These are phyloP conservation scores for Vigna nakashimae DNA, from an alignment of 306 rosid species.

Conservation along the genomic window DNA sequence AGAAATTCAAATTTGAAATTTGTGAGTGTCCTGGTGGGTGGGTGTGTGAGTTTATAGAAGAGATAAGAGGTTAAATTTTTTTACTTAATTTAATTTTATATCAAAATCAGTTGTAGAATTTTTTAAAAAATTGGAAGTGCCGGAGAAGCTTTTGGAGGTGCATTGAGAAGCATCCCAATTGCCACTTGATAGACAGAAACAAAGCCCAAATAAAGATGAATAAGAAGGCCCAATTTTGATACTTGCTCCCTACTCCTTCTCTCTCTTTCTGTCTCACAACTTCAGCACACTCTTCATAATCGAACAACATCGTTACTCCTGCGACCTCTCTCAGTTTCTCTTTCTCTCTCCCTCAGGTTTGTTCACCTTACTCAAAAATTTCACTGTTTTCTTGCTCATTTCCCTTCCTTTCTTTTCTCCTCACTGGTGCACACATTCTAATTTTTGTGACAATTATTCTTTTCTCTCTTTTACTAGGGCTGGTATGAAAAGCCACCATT, in stretches of 20 bases:
- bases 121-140: too few relatives aligned
- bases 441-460: neutral
- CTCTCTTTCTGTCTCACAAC: neutral
- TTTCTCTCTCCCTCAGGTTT: conserved; percentile 25
- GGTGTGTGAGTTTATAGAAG: too few relatives aligned
- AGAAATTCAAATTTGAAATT: too few relatives aligned
- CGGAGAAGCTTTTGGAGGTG: too few relatives aligned
- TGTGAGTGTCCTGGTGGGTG: too few relatives aligned
- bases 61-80: too few relatives aligned
- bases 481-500: neutral
- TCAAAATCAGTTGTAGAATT: too few relatives aligned
- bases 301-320: neutral
- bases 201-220: neutral
- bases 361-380: neutral
- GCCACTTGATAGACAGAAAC: neutral
- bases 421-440: neutral
- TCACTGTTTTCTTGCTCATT: neutral
- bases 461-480: conserved; percentile 13
- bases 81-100: too few relatives aligned
- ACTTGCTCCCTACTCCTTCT: conserved; percentile 38
- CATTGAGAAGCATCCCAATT: too few relatives aligned
- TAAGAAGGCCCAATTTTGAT: neutral
- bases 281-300: neutral
- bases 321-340: neutral
- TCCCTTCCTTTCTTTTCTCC: conserved; percentile 14